These are phyloP conservation scores for Leucogyrophana mollusca DNA, from an alignment of 768 basidiomycete genomes.

Conservation along the genomic window DNA sequence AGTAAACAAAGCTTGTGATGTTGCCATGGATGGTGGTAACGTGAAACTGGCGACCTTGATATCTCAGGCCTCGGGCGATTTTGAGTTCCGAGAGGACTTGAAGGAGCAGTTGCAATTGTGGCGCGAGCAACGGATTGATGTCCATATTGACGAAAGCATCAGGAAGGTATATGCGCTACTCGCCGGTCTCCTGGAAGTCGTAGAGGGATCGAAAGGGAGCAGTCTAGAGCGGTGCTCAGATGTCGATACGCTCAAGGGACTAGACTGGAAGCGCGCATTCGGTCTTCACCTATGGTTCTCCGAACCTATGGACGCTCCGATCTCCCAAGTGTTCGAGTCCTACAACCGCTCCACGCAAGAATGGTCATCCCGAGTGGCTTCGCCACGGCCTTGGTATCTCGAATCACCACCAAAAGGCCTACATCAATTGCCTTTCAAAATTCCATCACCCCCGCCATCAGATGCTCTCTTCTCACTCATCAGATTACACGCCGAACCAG, in stretches of 20 bases:
- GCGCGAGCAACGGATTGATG: conserved; percentile 73
- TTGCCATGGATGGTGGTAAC: conserved; percentile 73
- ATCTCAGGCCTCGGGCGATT: conserved; percentile 81
- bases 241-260: conserved; percentile 60
- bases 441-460: conserved; percentile 41
- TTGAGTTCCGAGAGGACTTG: conserved; percentile 70
- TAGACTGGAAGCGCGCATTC: conserved; percentile 95
- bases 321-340: conserved; percentile 63
- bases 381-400: conserved; percentile 60
- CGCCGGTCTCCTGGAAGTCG: conserved; percentile 67
- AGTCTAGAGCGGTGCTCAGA: conserved; percentile 54
- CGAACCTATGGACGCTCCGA: conserved; percentile 64
- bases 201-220: conserved; percentile 52
- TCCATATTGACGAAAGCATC: conserved; percentile 62
- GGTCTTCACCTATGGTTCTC: conserved; percentile 91
- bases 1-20: conserved; percentile 75
- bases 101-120: conserved; percentile 77
- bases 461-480: conserved; percentile 86
- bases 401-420: conserved; percentile 26
- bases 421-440: conserved; percentile 35
- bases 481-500: conserved; percentile 70
- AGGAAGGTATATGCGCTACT: conserved; percentile 83
- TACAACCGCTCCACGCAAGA: conserved; percentile 50
- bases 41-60: conserved; percentile 87
- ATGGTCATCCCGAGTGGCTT: conserved; percentile 40